Conservation (phyloP, 805 yeast genomes). For the Priceomyces haplophilus region DNA sequence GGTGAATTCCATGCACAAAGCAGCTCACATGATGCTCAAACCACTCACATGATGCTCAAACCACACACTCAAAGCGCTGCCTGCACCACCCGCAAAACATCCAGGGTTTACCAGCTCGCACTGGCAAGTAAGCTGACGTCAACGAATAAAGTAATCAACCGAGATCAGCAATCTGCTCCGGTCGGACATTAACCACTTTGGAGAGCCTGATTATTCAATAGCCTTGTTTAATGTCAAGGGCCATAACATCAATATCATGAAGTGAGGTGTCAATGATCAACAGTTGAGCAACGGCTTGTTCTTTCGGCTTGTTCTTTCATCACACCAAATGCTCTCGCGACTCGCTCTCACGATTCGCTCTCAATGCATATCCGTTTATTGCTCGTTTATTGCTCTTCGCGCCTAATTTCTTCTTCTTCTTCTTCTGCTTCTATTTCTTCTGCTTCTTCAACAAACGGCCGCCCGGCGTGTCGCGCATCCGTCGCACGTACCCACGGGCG, state of each 20-base stretch:
- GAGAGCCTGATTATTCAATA: conserved; percentile 68
- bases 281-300: too few relatives aligned
- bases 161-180: conserved; percentile 64
- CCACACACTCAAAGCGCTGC: conserved; percentile 50
- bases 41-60: too few relatives aligned
- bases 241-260: conserved; percentile 42
- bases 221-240: conserved; percentile 67
- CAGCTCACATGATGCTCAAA: conserved; percentile 63
- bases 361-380: too few relatives aligned
- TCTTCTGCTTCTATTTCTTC: too few relatives aligned
- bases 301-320: too few relatives aligned
- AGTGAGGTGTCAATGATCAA: too few relatives aligned
- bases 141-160: conserved; percentile 60
- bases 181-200: conserved; percentile 72
- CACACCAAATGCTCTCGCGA: too few relatives aligned
- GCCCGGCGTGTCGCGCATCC: conserved; percentile 18
- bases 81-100: conserved; percentile 50
- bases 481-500: conserved; percentile 20
- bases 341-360: too few relatives aligned
- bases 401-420: too few relatives aligned
- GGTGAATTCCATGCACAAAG: conserved; percentile 56
- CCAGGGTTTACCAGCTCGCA: conserved; percentile 81
- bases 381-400: too few relatives aligned
- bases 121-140: conserved; percentile 67
- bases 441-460: conserved; percentile 25